Percentiles rank a stretch among this genome's conserved stretches.
Evolutionary conservation across 2,329 filamentous ascomycete genomes (phyloP).

Genomic region (Leptodontidium sp.): DNA sequence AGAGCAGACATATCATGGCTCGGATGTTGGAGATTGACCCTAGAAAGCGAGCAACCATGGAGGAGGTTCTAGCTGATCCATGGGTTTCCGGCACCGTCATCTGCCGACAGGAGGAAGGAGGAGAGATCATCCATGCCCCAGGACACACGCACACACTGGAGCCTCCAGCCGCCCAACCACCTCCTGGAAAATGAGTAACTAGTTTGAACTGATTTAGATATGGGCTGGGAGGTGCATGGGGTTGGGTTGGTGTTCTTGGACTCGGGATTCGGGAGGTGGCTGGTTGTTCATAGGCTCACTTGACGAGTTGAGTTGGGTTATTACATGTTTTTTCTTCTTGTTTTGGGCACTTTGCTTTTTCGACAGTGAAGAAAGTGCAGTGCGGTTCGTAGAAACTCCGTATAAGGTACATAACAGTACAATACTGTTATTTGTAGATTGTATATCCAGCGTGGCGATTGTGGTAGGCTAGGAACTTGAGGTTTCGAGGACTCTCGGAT

Average conservation of each 20-base stretch:
- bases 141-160: conserved; percentile 89
- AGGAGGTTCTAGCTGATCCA: conserved; percentile 85
- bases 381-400: conserved; percentile 34
- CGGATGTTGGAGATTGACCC: conserved; percentile 93
- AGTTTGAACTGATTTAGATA: conserved; percentile 12
- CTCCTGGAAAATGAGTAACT: conserved; percentile 17
- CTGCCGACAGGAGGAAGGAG: conserved; percentile 83
- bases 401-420: conserved; percentile 17
- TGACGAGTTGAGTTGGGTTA: conserved; percentile 10
- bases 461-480: background rate
- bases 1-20: conserved; percentile 88
- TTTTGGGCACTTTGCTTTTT: background rate
- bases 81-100: conserved; percentile 90
- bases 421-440: conserved; percentile 37
- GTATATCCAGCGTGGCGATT: conserved; percentile 32
- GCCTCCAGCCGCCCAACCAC: conserved; percentile 62
- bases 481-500: background rate
- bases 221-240: conserved; percentile 18
- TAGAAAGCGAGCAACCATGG: conserved; percentile 81
- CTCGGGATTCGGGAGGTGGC: background rate
- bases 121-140: conserved; percentile 73
- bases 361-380: background rate
- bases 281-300: background rate
- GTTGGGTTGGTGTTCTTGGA: conserved; percentile 13
- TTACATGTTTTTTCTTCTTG: background rate